Conservation (phyloP, 2,329 filamentous ascomycete genomes). For the Periconia macrospinosa region DNA sequence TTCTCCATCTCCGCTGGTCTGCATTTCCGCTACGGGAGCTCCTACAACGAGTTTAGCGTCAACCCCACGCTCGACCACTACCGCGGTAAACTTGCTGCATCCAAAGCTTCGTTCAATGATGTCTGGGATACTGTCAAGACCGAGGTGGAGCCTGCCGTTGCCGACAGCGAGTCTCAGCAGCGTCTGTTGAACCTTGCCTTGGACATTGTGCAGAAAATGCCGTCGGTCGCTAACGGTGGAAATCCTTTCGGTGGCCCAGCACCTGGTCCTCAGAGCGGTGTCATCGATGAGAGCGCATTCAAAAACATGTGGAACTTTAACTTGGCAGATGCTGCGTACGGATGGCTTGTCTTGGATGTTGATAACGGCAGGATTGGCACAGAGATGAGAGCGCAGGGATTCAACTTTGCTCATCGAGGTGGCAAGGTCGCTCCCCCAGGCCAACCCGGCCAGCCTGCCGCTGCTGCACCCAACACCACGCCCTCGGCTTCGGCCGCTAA, state of each 20-base stretch:
- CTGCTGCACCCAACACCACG: slow-evolving; percentile 35
- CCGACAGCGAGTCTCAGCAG: slow-evolving; percentile 91
- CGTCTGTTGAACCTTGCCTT: slow-evolving; percentile 88
- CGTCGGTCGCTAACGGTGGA: slow-evolving; percentile 87
- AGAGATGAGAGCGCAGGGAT: slow-evolving; percentile 97
- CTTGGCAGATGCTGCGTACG: slow-evolving; percentile 93
- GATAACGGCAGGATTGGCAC: slow-evolving; percentile 95
- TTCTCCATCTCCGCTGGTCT: slow-evolving; percentile 97
- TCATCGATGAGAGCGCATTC: slow-evolving; percentile 97
- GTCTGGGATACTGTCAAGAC: slow-evolving; percentile 98
- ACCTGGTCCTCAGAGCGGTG: slow-evolving; percentile 73
- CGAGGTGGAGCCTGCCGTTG: slow-evolving; percentile 92
- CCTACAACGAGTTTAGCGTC: slow-evolving; percentile 99
- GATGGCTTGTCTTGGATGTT: slow-evolving; percentile 91
- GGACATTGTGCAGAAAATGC: slow-evolving; percentile 97
- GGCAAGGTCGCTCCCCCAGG: slow-evolving; percentile 62
- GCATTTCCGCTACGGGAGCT: slow-evolving; percentile 98
- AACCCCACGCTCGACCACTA: slow-evolving; percentile 98
- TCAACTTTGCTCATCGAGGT: slow-evolving; percentile 97
- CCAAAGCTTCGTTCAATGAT: slow-evolving; percentile 97
- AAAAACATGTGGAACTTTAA: slow-evolving; percentile 99
- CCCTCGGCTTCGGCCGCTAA: slow-evolving; percentile 45
- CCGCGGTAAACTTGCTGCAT: slow-evolving; percentile 95
- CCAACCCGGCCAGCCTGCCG: slow-evolving; percentile 42
- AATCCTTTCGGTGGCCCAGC: slow-evolving; percentile 93